phyloP scores from a whole-genome alignment of 352 stramenopile species.

The Globisporangium radiosum region DNA sequence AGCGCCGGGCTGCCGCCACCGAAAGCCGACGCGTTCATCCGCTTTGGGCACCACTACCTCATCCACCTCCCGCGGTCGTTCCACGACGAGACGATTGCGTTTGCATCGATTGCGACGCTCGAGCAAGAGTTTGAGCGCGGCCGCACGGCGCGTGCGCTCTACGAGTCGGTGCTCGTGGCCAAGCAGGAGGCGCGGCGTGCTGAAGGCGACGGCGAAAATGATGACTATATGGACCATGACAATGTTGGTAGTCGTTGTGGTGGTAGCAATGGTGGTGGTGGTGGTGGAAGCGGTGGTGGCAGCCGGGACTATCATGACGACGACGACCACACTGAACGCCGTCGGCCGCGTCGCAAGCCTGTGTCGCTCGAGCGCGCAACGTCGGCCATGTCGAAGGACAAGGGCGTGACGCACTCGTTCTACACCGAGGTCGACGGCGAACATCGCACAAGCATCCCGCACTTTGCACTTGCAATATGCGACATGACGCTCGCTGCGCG shows the following conservation, averaged over 20 bases:
- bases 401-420: conserved; percentile 72
- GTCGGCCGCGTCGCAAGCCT: not conserved
- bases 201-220: not conserved
- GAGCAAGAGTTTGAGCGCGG: conserved; percentile 76
- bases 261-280: not conserved
- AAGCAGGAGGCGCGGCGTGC: conserved; percentile 20
- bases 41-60: conserved; percentile 75
- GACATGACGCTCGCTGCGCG: conserved; percentile 28
- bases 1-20: conserved; percentile 13
- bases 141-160: conserved; percentile 58
- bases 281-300: not conserved
- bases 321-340: conserved; percentile 1
- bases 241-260: not conserved
- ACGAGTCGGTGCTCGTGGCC: conserved; percentile 61
- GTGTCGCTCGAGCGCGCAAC: conserved; percentile 35
- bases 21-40: conserved; percentile 57
- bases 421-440: conserved; percentile 52
- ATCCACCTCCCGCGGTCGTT: conserved; percentile 77
- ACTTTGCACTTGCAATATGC: conserved; percentile 35
- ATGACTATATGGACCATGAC: conserved; percentile 1
- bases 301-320: not conserved
- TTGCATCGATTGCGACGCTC: conserved; percentile 65
- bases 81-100: conserved; percentile 61
- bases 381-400: conserved; percentile 35
- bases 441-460: conserved; percentile 24